Conservation (phyloP, 306 rosid genomes). For the Inga leiocalycina region DNA sequence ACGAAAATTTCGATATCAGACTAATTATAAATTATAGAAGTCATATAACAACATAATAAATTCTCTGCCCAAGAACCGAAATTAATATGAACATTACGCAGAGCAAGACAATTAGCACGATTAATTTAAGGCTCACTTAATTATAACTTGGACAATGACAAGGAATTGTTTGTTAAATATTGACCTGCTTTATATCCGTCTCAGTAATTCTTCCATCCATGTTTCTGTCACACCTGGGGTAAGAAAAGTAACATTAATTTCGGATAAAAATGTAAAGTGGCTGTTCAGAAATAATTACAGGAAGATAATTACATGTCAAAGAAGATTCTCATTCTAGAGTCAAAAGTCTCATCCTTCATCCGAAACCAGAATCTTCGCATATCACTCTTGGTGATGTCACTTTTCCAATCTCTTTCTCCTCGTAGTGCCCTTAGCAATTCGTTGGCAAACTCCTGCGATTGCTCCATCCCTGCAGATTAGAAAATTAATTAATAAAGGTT, state of each 20-base stretch:
- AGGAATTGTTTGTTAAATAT: conserved; percentile 8
- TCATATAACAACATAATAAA: conserved; percentile 46
- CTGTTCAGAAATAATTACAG: background rate
- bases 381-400: conserved; percentile 60
- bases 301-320: conserved; percentile 67
- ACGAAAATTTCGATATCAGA: background rate
- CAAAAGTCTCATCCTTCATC: conserved; percentile 52
- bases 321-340: conserved; percentile 65
- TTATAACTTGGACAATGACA: background rate
- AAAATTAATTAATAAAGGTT: conserved; percentile 16
- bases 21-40: background rate
- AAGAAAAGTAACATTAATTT: conserved; percentile 1
- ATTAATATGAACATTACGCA: conserved; percentile 22
- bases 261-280: background rate
- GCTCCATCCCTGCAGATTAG: conserved; percentile 62
- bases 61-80: conserved; percentile 35
- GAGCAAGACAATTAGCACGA: conserved; percentile 32
- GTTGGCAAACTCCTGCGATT: conserved; percentile 64
- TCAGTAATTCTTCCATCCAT: conserved; percentile 74
- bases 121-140: conserved; percentile 11
- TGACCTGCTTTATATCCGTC: conserved; percentile 71
- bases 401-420: conserved; percentile 54
- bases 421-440: conserved; percentile 73
- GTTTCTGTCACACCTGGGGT: conserved; percentile 70
- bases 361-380: conserved; percentile 61